Conservation (phyloP, 2,329 filamentous ascomycete genomes). For the Pseudogymnoascus sp. region DNA sequence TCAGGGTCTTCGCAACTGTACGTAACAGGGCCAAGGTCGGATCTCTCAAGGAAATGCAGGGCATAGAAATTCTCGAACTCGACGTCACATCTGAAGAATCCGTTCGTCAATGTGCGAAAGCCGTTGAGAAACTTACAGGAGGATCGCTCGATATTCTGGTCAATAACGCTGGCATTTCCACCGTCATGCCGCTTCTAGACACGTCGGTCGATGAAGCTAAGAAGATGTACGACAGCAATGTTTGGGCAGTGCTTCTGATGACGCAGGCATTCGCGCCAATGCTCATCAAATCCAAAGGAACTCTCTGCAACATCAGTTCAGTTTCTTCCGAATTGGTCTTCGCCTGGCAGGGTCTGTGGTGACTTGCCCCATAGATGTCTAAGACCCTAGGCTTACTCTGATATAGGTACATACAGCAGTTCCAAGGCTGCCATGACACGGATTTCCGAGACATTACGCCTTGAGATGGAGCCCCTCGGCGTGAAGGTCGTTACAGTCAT, state of each 20-base stretch:
- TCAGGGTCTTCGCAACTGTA: constrained; percentile 36
- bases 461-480: constrained; percentile 18
- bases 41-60: constrained; percentile 22
- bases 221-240: constrained; percentile 28
- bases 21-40: constrained; percentile 30
- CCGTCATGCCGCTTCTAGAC: constrained; percentile 29
- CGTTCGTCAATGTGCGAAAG: constrained; percentile 14
- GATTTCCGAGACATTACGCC: constrained; percentile 17
- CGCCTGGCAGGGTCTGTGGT: constrained; percentile 10
- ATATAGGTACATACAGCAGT: constrained; percentile 16
- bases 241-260: constrained; percentile 11
- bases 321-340: constrained; percentile 9
- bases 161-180: constrained; percentile 37
- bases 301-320: constrained; percentile 33
- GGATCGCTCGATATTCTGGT: constrained; percentile 35
- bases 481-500: constrained; percentile 17
- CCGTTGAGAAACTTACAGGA: constrained; percentile 24
- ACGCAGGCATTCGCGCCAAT: constrained; percentile 22
- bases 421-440: constrained; percentile 18
- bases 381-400: background rate
- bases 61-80: constrained; percentile 28
- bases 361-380: background rate
- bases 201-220: constrained; percentile 24
- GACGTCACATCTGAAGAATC: constrained; percentile 30
- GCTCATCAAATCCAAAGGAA: constrained; percentile 34